phyloP scores from a whole-genome alignment of 202 grass and related monocot species.

The Carex arenaria region DNA sequence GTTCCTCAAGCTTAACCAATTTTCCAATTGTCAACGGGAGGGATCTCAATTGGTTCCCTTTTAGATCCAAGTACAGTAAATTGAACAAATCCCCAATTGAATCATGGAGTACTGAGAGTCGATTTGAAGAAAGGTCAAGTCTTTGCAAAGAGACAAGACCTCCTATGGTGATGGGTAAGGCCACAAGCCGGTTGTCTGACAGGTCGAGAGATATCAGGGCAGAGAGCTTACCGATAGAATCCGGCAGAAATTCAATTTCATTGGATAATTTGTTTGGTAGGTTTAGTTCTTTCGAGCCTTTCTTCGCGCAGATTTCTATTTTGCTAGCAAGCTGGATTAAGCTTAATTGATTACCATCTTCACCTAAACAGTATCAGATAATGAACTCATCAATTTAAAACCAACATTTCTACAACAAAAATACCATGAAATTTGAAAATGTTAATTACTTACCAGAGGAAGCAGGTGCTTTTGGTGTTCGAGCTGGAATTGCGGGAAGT shows the following conservation, averaged over 20 bases:
- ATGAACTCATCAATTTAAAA: constrained; percentile 18
- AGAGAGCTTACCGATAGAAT: constrained; percentile 89
- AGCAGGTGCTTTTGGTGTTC: neutral
- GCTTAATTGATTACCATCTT: constrained; percentile 53
- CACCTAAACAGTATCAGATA: constrained; percentile 49
- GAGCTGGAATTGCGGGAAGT: neutral
- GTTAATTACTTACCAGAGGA: constrained; percentile 2
- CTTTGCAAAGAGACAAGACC: constrained; percentile 76
- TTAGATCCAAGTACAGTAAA: constrained; percentile 67
- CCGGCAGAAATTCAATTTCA: constrained; percentile 92
- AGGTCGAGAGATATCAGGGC: constrained; percentile 68
- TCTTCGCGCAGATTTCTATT: constrained; percentile 85
- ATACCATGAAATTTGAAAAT: neutral
- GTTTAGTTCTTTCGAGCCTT: constrained; percentile 48
- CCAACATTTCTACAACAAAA: constrained; percentile 13
- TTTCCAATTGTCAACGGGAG: constrained; percentile 63
- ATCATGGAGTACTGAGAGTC: constrained; percentile 62
- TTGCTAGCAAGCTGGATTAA: constrained; percentile 85
- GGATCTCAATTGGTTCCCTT: constrained; percentile 65
- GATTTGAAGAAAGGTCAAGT: constrained; percentile 80
- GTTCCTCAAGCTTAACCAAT: constrained; percentile 74
- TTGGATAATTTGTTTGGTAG: constrained; percentile 61
- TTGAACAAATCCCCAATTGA: constrained; percentile 58
- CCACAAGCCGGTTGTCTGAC: constrained; percentile 63
- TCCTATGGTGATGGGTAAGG: constrained; percentile 65